Evolutionary conservation across 805 yeast species (phyloP), one percentile per base, ranked within the genome.

Genomic region (Suhomyces pyralidae): DNA sequence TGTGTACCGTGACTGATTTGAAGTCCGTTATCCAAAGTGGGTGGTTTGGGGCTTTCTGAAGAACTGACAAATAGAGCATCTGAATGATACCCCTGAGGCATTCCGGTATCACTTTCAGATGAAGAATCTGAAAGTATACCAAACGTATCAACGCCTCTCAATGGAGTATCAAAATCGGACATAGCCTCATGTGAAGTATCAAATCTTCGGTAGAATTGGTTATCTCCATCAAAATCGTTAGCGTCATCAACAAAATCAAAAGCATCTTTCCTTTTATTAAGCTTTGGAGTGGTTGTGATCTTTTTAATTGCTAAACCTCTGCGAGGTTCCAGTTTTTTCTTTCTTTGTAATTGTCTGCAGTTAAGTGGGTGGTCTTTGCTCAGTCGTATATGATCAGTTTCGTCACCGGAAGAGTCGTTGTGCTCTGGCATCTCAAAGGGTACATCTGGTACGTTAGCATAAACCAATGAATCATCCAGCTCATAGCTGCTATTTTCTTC

Each of bases 221-320:
- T 30, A 12, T 50, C 56, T 6, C 51, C 55, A 14, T 51, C 51
- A 20, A 49, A 52, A 14, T 50, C 51, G 20, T 51, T 51, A 7
- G 45, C 40, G 45, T 65, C 68, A 52, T 62, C 68, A 26, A 65
- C 62, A 49, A 65, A 62, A 9, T 50, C 51, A 1, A 22, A 36
- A 22, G 58, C 49, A 6, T 56, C 60, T 8, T 56, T 55, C 20
- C 20, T 17, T 8, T 19, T 20, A 36, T 28, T 42, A 8, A 45
- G 20, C 9, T 24, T 17, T 17, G 38, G 19, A 10, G 24, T 15
- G 4, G 17, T 32, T 45, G 22, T 36, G 9, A 9, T 34, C 51
- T 73, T 74, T 50, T 61, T 63, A 6, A 69, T 54, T 2, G 78
- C 79, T 48, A 74, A 55, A 3, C 79, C 79, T 51, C 64, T 70